These are phyloP conservation scores for Colletotrichum navitas DNA, from an alignment of 2,329 filamentous ascomycete species.

Conservation along the genomic window DNA sequence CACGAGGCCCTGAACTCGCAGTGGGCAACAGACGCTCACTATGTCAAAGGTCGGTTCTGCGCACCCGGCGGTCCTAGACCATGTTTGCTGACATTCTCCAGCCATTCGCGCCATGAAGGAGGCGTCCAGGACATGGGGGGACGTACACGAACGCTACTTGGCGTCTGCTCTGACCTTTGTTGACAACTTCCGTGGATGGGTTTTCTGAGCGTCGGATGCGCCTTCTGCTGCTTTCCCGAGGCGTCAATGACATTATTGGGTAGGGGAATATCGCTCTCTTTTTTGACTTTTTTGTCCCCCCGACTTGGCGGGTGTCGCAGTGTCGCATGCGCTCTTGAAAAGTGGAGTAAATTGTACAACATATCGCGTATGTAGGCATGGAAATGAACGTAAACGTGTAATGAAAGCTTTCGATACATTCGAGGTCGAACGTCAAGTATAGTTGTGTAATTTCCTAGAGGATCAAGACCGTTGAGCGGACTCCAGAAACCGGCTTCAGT, in stretches of 20 bases:
- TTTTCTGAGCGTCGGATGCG: slow-evolving; percentile 47
- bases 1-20: slow-evolving; percentile 76
- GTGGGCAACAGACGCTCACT: slow-evolving; percentile 82
- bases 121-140: slow-evolving; percentile 80
- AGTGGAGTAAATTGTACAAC: slow-evolving; percentile 13
- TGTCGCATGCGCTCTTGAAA: not conserved
- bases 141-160: slow-evolving; percentile 74
- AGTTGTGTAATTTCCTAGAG: not conserved
- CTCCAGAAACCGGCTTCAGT: too few species aligned
- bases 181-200: slow-evolving; percentile 80
- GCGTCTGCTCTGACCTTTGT: slow-evolving; percentile 78
- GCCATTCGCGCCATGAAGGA: slow-evolving; percentile 81
- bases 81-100: slow-evolving; percentile 46
- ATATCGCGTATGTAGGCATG: slow-evolving; percentile 16
- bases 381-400: slow-evolving; percentile 14
- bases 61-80: not conserved
- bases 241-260: not conserved
- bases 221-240: not conserved
- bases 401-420: not conserved
- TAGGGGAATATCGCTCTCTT: not conserved
- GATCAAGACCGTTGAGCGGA: too few species aligned
- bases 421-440: too few species aligned
- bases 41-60: slow-evolving; percentile 76
- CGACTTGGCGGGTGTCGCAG: not conserved
- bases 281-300: not conserved